phyloP scores from a whole-genome alignment of 208 protist genomes.

The Trypanosoma brucei region DNA sequence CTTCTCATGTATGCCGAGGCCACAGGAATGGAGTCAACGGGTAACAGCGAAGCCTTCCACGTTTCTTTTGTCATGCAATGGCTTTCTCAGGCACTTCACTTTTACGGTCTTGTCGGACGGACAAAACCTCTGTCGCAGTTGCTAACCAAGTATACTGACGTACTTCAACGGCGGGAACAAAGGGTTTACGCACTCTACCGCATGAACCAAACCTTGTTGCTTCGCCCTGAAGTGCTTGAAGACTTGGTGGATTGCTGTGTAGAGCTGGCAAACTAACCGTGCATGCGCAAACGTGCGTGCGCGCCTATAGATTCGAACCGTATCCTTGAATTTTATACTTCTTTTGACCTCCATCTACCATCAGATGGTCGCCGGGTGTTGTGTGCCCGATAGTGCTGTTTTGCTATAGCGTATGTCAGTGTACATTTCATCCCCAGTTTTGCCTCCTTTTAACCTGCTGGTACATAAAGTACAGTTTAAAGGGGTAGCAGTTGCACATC shows the following conservation, averaged over 20 bases:
- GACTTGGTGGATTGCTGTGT: conserved; percentile 26
- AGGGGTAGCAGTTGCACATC: too few relatives aligned
- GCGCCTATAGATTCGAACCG: too few relatives aligned
- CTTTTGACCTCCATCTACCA: too few relatives aligned
- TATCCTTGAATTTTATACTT: too few relatives aligned
- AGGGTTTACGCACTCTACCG: conserved; percentile 17
- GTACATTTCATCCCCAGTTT: too few relatives aligned
- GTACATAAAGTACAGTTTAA: too few relatives aligned
- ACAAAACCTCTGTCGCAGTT: conserved; percentile 3
- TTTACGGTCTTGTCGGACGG: conserved; percentile 15
- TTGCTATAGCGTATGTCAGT: too few relatives aligned
- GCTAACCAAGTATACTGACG: conserved; percentile 2
- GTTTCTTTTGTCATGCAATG: conserved; percentile 14
- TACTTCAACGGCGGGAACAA: conserved; percentile 11
- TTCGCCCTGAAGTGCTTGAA: conserved; percentile 23
- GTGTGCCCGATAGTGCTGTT: too few relatives aligned
- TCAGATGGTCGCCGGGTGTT: too few relatives aligned
- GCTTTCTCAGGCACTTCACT: conserved; percentile 24
- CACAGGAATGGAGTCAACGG: background rate
- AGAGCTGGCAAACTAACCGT: conserved; percentile 16
- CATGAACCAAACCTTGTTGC: conserved; percentile 24
- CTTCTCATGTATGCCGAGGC: background rate
- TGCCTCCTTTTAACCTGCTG: too few relatives aligned
- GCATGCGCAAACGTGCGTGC: too few relatives aligned
- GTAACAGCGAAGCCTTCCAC: conserved; percentile 1